These are phyloP conservation scores for Tetrapisispora iriomotensis DNA, from an alignment of 805 yeast genomes.

Conservation along the genomic window DNA sequence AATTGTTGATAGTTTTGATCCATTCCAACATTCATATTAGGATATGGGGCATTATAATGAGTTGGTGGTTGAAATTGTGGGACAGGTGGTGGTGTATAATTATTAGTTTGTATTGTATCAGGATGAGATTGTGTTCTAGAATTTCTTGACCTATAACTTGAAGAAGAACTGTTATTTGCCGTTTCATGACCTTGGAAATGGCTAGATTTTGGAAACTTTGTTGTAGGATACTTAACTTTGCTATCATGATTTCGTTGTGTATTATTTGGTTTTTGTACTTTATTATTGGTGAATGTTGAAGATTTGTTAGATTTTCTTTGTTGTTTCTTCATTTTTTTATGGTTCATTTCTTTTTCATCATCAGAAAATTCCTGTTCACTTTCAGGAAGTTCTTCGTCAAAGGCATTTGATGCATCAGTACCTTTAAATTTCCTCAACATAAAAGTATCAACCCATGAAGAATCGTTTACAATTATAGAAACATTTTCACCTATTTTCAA, in stretches of 20 bases:
- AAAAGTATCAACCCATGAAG: constrained; percentile 71
- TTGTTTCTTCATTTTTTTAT: constrained; percentile 54
- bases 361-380: constrained; percentile 94
- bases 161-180: constrained; percentile 1
- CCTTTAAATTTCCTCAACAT: constrained; percentile 65
- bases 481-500: constrained; percentile 47
- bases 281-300: constrained; percentile 12
- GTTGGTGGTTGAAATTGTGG: too few species aligned
- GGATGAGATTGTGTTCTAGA: too few species aligned
- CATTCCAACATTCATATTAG: too few species aligned
- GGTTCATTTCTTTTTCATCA: constrained; percentile 77
- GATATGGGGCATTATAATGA: too few species aligned
- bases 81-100: too few species aligned
- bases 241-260: constrained; percentile 3
- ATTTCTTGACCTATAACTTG: constrained; percentile 11
- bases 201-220: constrained; percentile 10
- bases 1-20: too few species aligned
- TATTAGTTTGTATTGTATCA: too few species aligned
- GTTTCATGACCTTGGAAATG: constrained; percentile 4
- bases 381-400: constrained; percentile 88
- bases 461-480: constrained; percentile 69
- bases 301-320: constrained; percentile 38
- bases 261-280: constrained; percentile 7
- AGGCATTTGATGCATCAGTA: constrained; percentile 88
- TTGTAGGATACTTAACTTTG: constrained; percentile 4